Evolutionary conservation across 129 eudicot genomes (phyloP), one percentile per base, ranked within the genome.

Genomic region (Centaurea solstitialis): DNA sequence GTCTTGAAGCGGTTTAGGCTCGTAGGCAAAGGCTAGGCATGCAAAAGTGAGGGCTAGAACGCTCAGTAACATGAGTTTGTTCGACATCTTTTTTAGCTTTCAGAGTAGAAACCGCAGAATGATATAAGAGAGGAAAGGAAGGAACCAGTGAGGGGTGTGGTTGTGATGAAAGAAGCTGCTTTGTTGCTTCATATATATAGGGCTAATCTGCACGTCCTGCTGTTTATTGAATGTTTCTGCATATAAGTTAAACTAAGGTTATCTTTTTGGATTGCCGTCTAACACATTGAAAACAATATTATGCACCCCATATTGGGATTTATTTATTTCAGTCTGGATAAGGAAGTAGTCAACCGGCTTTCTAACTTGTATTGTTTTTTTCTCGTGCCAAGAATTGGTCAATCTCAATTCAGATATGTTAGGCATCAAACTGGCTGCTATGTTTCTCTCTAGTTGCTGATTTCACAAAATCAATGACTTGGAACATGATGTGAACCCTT

Each of bases 1-100:
- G 79, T 86, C 89, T 79, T 86, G 89, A 20, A 86, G 83, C 5
- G 89, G 81, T 9, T 66, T 20, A 21, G 89, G 87, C 65, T 86
- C 87, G 18, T 35, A 75, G n/a, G 89, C 86, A 11, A 73, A 70
- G 17, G 70, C 84, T n/a, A 64, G 45, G 50, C 43, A 62, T 65
- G 43, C 77, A 18, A 77, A 70, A 71, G 86, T 23, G 21, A 83
- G 82, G 61, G 82, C 79, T 37, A 71, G 1, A 24, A 72, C 8
- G 11, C 75, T 21, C 50, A 77, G 65, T 1, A 78, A 35, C 37
- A 82, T 24, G 77, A 68, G 75, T 74, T 74, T 81, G 81, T 39
- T 37, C 7, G 68, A 26, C 86, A 82, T 82, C 13, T 39, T 1
- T 74, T 37, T 22, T 50, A 39, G 21, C n/a, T 71, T 40, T 39